Percentiles rank a stretch among this genome's conserved stretches.
phyloP scores from a whole-genome alignment of 169 alveolate genomes.

The Cryptosporidium parvum region DNA sequence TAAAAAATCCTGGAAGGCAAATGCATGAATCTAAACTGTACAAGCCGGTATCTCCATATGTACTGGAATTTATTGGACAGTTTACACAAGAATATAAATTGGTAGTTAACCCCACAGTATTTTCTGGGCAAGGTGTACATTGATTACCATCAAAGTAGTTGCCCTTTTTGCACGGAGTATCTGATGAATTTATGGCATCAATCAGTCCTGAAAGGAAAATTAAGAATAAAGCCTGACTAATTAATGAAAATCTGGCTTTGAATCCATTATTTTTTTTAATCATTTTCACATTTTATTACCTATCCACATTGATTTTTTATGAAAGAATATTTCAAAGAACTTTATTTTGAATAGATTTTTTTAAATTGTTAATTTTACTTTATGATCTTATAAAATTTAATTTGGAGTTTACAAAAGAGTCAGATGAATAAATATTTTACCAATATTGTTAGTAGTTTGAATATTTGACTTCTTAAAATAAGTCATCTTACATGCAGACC shows the following conservation, averaged over 20 bases:
- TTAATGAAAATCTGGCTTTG: neutral
- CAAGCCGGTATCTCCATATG: slow-evolving; percentile 12
- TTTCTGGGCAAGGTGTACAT: slow-evolving; percentile 50
- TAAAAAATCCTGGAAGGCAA: slow-evolving; percentile 26
- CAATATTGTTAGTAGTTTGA: neutral
- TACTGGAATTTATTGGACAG: slow-evolving; percentile 47
- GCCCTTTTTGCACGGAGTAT: slow-evolving; percentile 25
- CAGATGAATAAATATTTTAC: neutral
- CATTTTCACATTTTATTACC: slow-evolving; percentile 1
- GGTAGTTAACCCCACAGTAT: slow-evolving; percentile 41
- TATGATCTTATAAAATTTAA: neutral
- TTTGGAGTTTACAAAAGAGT: neutral
- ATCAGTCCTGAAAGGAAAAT: no score
- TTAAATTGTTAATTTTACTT: neutral
- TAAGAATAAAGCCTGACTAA: neutral
- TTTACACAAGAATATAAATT: slow-evolving; percentile 13
- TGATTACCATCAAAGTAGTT: slow-evolving; percentile 17
- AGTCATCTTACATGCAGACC: neutral
- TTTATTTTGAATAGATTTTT: neutral
- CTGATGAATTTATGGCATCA: neutral
- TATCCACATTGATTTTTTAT: neutral
- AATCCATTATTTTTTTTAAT: neutral
- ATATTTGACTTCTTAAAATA: neutral
- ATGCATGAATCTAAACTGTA: neutral
- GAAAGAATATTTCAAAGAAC: neutral